phyloP scores from a whole-genome alignment of 176 grass and related monocot species.

The Typha latifolia region DNA sequence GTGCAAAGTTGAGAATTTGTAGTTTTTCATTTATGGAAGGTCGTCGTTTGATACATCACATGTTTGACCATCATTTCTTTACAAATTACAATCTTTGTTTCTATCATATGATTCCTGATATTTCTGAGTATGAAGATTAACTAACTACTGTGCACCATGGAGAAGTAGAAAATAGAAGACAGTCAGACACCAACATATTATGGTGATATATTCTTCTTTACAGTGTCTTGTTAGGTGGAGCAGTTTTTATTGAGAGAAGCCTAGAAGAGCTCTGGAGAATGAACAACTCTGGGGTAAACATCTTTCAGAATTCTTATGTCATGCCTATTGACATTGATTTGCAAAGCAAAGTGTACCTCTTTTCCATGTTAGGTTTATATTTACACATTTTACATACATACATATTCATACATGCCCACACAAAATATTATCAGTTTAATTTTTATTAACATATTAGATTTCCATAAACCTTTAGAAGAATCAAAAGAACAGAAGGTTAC shows the following conservation, averaged over 20 bases:
- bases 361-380: too few relatives aligned
- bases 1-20: not conserved
- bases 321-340: not conserved
- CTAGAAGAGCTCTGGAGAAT: conserved; percentile 46
- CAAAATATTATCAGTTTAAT: too few relatives aligned
- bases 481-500: too few relatives aligned
- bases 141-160: not conserved
- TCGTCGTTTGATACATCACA: not conserved
- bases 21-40: not conserved
- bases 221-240: conserved; percentile 53
- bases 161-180: not conserved
- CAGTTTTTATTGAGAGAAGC: conserved; percentile 50
- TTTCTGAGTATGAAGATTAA: not conserved
- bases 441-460: too few relatives aligned
- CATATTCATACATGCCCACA: too few relatives aligned
- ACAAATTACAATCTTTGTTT: not conserved
- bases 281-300: conserved; percentile 50
- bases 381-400: too few relatives aligned
- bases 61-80: not conserved
- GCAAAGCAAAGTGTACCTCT: too few relatives aligned
- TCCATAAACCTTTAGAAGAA: too few relatives aligned
- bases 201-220: not conserved
- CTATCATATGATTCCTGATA: not conserved
- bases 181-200: not conserved
- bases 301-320: not conserved